phyloP scores from a whole-genome alignment of 176 grass and related monocot genomes.

The Triticum timopheevii region DNA sequence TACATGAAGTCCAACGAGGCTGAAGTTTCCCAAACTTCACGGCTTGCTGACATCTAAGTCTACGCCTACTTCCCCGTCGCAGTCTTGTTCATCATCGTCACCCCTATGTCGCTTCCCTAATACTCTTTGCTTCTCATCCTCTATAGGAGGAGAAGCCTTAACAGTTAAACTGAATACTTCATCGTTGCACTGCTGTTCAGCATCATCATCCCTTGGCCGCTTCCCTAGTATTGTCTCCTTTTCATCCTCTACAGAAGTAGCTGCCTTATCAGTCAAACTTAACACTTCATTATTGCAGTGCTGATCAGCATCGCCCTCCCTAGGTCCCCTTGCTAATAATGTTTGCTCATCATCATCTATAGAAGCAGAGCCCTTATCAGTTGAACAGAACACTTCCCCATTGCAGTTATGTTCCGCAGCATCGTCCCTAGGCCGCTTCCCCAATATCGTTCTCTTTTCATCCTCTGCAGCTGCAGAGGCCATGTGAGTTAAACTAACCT shows the following conservation, averaged over 20 bases:
- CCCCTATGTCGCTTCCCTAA: conserved; percentile 24
- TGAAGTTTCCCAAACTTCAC: conserved; percentile 34
- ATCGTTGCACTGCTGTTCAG: neutral
- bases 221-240: neutral
- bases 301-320: neutral
- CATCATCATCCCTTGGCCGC: conserved; percentile 1
- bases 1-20: conserved; percentile 32
- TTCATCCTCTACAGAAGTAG: neutral
- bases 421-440: conserved; percentile 34
- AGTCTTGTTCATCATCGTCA: conserved; percentile 30
- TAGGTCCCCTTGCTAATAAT: neutral
- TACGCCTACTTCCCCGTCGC: conserved; percentile 37
- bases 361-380: neutral
- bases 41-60: conserved; percentile 44
- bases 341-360: neutral
- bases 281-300: neutral
- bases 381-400: neutral
- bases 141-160: neutral
- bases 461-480: conserved; percentile 5
- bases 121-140: neutral
- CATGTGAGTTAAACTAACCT: conserved; percentile 38
- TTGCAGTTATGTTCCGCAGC: conserved; percentile 19
- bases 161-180: neutral
- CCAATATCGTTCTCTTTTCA: conserved; percentile 35
- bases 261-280: neutral